Base-by-base conservation (phyloP, 2,329 filamentous ascomycete species). In the Apiospora malaysiana region DNA sequence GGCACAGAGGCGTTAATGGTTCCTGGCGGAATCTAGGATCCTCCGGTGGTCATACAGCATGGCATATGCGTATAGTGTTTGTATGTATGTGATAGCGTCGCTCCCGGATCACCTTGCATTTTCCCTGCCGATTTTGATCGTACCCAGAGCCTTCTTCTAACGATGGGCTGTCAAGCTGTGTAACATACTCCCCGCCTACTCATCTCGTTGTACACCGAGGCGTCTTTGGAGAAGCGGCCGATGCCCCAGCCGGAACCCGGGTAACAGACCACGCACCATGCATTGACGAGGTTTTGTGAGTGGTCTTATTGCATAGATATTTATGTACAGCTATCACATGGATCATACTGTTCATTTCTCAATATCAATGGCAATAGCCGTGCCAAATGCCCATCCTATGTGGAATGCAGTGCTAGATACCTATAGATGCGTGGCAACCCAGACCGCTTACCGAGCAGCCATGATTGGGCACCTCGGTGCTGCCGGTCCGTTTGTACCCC, bases 1-100 rank as follows among this genome's bases (percentile, higher is more conserved):
- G 51, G 51, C 27, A 59, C 51, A 21, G 56, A n/a, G 56, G 56
- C 56, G 56, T 59, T 59, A n/a, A 14, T 40, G 32, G 56, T 63
- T 40, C 56, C 56, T 63, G 56, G 9, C 56, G 56, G 25, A 9
- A 21, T 23, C 32, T 21, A 63, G 32, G 56, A 63, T 40, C 18
- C 37, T 40, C 32, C 9, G 56, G n/a, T 21, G 32, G 56, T 63
- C 18, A 63, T 63, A 63, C 56, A 63, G 27, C 56, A 63, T 63
- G 18, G 18, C 56, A 63, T 63, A 32, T n/a, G 47, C 27, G 23
- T 23, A 18, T 51, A 23, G 9, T 63, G 27, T 40, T n/a, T 59
- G 27, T 40, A 59, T 37, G 27, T 63, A 63, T n/a, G 27, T 63
- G 56, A 63, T n/a, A 40, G 56, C 56, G 21, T 32, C 9, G 27